Conservation (phyloP, 1,284 basidiomycete species). For the Ceratobasidium theobromae region DNA sequence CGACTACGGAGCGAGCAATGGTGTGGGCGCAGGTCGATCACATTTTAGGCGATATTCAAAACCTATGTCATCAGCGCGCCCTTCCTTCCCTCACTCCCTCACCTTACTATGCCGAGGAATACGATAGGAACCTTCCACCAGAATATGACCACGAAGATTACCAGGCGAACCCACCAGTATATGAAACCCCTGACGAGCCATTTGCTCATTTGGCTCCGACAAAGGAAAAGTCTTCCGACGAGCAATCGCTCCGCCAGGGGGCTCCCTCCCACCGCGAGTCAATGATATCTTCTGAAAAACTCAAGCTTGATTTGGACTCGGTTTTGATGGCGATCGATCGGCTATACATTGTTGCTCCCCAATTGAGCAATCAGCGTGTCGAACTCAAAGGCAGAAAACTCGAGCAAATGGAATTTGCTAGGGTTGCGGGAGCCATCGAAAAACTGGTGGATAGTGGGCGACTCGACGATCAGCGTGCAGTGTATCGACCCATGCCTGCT, state of each 20-base stretch:
- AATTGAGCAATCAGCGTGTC: constrained; percentile 82
- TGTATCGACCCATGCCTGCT: constrained; percentile 20
- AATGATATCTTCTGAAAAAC: constrained; percentile 55
- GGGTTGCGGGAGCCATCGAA: constrained; percentile 41
- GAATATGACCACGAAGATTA: constrained; percentile 62
- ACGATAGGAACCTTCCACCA: constrained; percentile 51
- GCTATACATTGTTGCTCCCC: constrained; percentile 77
- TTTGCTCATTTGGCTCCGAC: constrained; percentile 2
- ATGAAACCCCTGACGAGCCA: constrained; percentile 43
- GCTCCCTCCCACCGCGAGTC: constrained; percentile 15
- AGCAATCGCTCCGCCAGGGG: constrained; percentile 17
- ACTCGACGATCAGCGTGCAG: constrained; percentile 42
- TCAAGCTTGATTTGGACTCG: constrained; percentile 76
- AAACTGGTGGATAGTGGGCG: constrained; percentile 38
- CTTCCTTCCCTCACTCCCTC: constrained; percentile 24
- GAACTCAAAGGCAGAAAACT: constrained; percentile 71
- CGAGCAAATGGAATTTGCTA: constrained; percentile 64
- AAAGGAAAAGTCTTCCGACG: constrained; percentile 11
- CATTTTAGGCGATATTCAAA: constrained; percentile 66
- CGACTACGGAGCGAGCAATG: constrained; percentile 63
- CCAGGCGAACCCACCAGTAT: constrained; percentile 59
- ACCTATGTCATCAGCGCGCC: constrained; percentile 62
- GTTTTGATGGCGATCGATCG: constrained; percentile 85
- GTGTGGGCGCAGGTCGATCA: constrained; percentile 74
- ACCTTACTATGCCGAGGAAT: constrained; percentile 17